Evolutionary conservation across 768 basidiomycete species (phyloP).

Genomic region (Phylloporus sp.): DNA sequence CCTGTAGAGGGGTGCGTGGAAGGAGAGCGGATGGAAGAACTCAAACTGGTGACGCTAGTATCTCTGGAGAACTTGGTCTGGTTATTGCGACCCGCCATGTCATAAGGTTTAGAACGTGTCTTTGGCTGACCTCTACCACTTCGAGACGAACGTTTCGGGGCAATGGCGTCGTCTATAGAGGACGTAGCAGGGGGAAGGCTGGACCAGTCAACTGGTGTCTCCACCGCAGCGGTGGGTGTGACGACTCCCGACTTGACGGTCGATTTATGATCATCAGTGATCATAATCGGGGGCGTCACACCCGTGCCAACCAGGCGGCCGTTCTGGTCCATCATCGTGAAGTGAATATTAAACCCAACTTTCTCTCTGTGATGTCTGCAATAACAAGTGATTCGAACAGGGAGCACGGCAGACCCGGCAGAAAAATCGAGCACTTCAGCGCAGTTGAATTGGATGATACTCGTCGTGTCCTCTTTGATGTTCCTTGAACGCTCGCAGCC

Average conservation of each 20-base stretch:
- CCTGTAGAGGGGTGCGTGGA: slow-evolving; percentile 34
- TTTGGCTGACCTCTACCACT: slow-evolving; percentile 44
- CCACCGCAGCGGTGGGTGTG: slow-evolving; percentile 33
- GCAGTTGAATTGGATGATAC: slow-evolving; percentile 96
- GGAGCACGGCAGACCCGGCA: slow-evolving; percentile 81
- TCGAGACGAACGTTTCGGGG: slow-evolving; percentile 43
- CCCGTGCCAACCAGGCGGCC: slow-evolving; percentile 82
- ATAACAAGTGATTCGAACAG: slow-evolving; percentile 95
- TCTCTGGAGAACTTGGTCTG: slow-evolving; percentile 50
- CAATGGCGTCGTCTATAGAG: slow-evolving; percentile 33
- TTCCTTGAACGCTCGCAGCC: slow-evolving; percentile 39
- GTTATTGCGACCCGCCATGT: slow-evolving; percentile 32
- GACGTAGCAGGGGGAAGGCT: slow-evolving; percentile 26
- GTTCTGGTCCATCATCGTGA: slow-evolving; percentile 73
- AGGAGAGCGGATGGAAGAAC: slow-evolving; percentile 45
- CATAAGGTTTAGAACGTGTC: slow-evolving; percentile 70
- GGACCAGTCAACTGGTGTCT: slow-evolving; percentile 49
- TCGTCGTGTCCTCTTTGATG: slow-evolving; percentile 62
- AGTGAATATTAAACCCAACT: slow-evolving; percentile 86
- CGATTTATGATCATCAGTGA: slow-evolving; percentile 99
- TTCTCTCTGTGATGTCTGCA: slow-evolving; percentile 98
- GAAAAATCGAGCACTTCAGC: slow-evolving; percentile 85
- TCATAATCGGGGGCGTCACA: slow-evolving; percentile 88
- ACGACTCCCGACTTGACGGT: slow-evolving; percentile 31
- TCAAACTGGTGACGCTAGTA: slow-evolving; percentile 47